Base-by-base conservation (phyloP, 2,329 filamentous ascomycete genomes). In the Aspergillus sp. region DNA sequence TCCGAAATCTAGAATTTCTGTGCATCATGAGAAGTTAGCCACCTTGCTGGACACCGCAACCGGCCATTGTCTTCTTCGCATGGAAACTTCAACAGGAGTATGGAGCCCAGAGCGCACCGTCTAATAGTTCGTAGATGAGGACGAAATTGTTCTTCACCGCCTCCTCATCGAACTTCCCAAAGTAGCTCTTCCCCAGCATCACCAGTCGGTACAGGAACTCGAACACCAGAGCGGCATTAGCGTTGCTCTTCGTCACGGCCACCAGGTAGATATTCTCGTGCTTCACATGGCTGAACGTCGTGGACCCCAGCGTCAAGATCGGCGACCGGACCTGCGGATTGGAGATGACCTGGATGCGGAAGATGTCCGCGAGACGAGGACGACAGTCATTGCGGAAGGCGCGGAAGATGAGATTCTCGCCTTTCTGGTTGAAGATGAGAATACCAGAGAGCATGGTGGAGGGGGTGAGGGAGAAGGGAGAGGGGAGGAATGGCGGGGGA, bases 121-220 rank as follows among this genome's bases (percentile, higher is more conserved):
- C 94, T 51, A 99, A 78, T 52, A 99, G 82, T 81, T 99, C 94
- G 75, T 99, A 99, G 36, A 99, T 91, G 61, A 99, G 81, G 59
- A 99, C 94, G 77, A 99, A 99, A 79, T 99, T 99, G 78, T 97
- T 97, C 87, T 99, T 99, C 64, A 99, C 93, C 52, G 94, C 92
- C 77, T 99, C 94, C 80, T 99, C 94, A 69, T 99, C 94, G 69
- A 99, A 96, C 76, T 97, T 97, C 70, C 89, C 93, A 81, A 99
- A 99, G 76, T 99, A 99, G 53, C 91, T 90, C 76, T 89, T 91
- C 40, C 94, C 94, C 59, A 99, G 80, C 68, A 88, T 84, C 60
- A 97, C 89, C 67, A 99, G 78, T 64, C 92, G 86, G 78, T 97
- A 97, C 57, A 99, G 80, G 70, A 99, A 99, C 78, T 99, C 94